Percentiles rank a stretch among this genome's conserved stretches.
These are phyloP conservation scores for Candida endomychidarum DNA, from an alignment of 805 yeast species.

Conservation along the genomic window DNA sequence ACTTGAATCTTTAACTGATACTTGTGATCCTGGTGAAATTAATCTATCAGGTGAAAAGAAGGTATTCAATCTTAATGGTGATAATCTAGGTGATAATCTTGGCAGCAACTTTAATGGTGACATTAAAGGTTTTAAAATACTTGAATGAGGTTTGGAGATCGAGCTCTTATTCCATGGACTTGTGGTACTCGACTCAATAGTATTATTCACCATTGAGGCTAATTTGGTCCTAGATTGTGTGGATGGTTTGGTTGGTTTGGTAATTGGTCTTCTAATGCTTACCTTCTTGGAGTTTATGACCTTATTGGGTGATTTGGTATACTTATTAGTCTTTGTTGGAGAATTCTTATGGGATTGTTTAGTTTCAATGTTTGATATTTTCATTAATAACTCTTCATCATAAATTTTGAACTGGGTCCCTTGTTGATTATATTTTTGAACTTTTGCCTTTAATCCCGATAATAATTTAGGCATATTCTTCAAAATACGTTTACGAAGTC, in stretches of 20 bases:
- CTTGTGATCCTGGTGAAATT: slow-evolving; percentile 10
- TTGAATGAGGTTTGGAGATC: neutral
- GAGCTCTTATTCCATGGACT: slow-evolving; percentile 1
- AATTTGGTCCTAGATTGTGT: neutral
- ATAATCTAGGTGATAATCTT: slow-evolving; percentile 7
- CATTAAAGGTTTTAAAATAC: slow-evolving; percentile 13
- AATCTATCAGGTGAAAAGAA: slow-evolving; percentile 11
- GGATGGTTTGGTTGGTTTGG: neutral
- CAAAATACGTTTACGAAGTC: slow-evolving; percentile 63
- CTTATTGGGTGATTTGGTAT: slow-evolving; percentile 4
- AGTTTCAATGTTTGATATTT: slow-evolving; percentile 32
- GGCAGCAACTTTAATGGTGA: slow-evolving; percentile 1
- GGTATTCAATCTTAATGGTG: slow-evolving; percentile 13
- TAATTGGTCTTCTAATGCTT: slow-evolving; percentile 5
- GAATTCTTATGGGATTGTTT: slow-evolving; percentile 14
- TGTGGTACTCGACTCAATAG: slow-evolving; percentile 2
- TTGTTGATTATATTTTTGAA: slow-evolving; percentile 48
- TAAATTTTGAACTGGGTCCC: slow-evolving; percentile 33
- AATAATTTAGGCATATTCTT: slow-evolving; percentile 67
- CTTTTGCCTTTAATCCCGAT: slow-evolving; percentile 45
- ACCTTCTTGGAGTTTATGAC: slow-evolving; percentile 4
- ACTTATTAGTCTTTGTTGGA: slow-evolving; percentile 2
- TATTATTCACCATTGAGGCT: slow-evolving; percentile 3
- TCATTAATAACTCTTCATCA: slow-evolving; percentile 50
- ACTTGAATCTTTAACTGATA: neutral